Evolutionary conservation across 176 grass and related monocot species (phyloP), one percentile per base, ranked within the genome.

Genomic region (Oryza glaberrima): DNA sequence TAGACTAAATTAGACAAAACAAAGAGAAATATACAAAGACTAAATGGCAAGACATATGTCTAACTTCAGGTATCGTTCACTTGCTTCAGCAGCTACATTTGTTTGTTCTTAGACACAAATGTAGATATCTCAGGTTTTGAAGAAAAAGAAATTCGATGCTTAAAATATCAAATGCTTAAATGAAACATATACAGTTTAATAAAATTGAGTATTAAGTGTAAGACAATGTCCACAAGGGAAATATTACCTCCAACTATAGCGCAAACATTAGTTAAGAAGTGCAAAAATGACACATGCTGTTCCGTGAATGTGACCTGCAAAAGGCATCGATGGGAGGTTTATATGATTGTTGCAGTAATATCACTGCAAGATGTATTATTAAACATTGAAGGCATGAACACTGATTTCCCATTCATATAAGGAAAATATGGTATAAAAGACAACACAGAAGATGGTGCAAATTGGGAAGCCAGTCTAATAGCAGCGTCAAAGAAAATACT

Each of bases 211-310:
- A 67, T 15, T 65, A 51, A 81, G 46, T 73, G 68, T 67, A 49
- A 35, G 54, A 71, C 77, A 73, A 92, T 32, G 69, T 47, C 43
- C 11, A 65, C 4, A 45, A 25, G 61, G 47, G 73, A 75, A 89
- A 81, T 72, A 58, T 81, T 99, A 99, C 96, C 96, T 96, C 96
- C 96, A 88, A 99, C 93, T 74, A 99, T 99, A 60, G 96, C 96
- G 6, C 96, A 99, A 69, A 99, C 93, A 94, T 99, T 99, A 76
- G 96, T 99, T 81, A 99, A 85, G 82, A 99, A 94, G 80, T 96
- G 96, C 44, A 99, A 92, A 76, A 99, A 99, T 28, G 93, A 92
- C 64, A 44, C 16, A n/a, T 96, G 88, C 70, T 72, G 88, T 81
- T 99, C 93, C 4, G 71, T 89, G 66, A 95, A 94, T 65, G 92